Evolutionary conservation across 2,329 filamentous ascomycete species (phyloP).

Genomic region (Lecanoromycetidae sp.): DNA sequence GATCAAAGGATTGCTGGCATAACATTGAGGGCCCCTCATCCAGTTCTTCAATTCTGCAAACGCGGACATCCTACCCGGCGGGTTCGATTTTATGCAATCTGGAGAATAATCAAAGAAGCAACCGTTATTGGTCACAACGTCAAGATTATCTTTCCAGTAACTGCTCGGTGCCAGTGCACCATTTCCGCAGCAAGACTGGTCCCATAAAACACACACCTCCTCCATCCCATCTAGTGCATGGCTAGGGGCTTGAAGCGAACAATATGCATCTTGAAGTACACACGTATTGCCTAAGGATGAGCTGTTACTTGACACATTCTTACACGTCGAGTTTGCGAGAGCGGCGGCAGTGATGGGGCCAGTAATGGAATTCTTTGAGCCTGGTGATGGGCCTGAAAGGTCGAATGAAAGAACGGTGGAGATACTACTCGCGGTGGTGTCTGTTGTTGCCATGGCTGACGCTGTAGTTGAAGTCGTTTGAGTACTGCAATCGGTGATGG

Average conservation of each 20-base stretch:
- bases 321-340: not conserved
- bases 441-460: not conserved
- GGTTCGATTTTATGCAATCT: not conserved
- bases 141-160: not conserved
- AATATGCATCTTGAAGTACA: not conserved
- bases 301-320: not conserved
- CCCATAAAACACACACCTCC: not conserved
- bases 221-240: not conserved
- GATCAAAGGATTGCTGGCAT: not conserved
- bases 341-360: not conserved
- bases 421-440: not conserved
- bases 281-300: not conserved
- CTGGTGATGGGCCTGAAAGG: not conserved
- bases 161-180: not conserved
- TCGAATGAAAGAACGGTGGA: not conserved
- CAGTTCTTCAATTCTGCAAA: not conserved
- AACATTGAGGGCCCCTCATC: not conserved
- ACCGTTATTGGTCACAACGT: not conserved
- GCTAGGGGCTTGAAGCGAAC: not conserved
- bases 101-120: not conserved
- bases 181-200: not conserved
- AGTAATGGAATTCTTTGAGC: too few species aligned
- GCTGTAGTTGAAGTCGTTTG: not conserved
- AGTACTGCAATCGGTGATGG: not conserved
- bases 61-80: not conserved